A percentile compares a stretch with the other conserved stretches of the same genome.
Evolutionary conservation across 108 stramenopile genomes (phyloP).

Genomic region (Seminavis robusta): DNA sequence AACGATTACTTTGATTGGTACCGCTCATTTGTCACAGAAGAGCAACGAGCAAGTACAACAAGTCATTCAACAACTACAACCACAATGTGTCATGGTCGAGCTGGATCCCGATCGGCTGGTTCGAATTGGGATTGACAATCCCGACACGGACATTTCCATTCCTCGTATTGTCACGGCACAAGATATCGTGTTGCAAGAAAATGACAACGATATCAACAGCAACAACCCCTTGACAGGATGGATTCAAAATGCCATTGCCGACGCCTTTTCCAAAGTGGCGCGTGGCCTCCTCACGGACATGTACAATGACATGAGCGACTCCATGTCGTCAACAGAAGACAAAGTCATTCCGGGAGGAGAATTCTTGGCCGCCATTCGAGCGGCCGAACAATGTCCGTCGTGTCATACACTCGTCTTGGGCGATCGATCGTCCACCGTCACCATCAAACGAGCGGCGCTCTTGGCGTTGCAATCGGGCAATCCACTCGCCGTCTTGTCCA

Average conservation of each 20-base stretch:
- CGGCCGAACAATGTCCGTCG: slow-evolving; percentile 7
- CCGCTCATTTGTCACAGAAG: slow-evolving; percentile 27
- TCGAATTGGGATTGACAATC: slow-evolving; percentile 21
- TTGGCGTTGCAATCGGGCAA: slow-evolving; percentile 26
- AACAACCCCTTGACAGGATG: too few species aligned
- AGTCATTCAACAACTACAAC: slow-evolving; percentile 24
- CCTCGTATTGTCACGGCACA: slow-evolving; percentile 5
- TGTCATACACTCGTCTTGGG: slow-evolving; percentile 23
- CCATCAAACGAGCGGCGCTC: slow-evolving; percentile 24
- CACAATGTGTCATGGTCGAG: slow-evolving; percentile 33
- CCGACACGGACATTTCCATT: slow-evolving; percentile 4
- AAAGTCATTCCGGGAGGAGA: slow-evolving; percentile 30
- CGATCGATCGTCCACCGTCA: slow-evolving; percentile 23
- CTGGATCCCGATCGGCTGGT: slow-evolving; percentile 21
- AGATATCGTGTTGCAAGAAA: slow-evolving; percentile 23
- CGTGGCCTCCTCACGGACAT: slow-evolving; percentile 24
- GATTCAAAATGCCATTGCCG: slow-evolving; percentile 5
- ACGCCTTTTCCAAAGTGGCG: slow-evolving; percentile 13
- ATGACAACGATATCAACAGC: too few species aligned
- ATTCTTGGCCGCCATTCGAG: slow-evolving; percentile 24
- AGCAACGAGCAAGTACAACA: slow-evolving; percentile 24
- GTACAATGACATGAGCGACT: slow-evolving; percentile 24
- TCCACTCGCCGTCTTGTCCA: slow-evolving; percentile 8
- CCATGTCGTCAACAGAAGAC: slow-evolving; percentile 16
- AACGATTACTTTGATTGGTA: slow-evolving; percentile 31